Evolutionary conservation across 1,139 yeast species (phyloP).

Genomic region (Kazachstania sp.): DNA sequence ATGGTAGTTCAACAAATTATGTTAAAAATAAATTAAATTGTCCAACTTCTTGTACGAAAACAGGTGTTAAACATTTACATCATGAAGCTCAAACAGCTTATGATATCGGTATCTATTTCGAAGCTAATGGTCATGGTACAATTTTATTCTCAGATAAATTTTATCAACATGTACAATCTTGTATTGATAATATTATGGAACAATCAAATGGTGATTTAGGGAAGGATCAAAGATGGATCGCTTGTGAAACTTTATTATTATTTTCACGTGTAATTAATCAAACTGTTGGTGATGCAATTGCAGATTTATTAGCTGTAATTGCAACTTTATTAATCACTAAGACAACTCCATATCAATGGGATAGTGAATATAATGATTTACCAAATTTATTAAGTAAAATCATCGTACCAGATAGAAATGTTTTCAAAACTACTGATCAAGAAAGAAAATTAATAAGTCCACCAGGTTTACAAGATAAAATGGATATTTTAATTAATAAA

Average conservation of each 20-base stretch:
- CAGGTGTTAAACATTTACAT: slow-evolving; percentile 95
- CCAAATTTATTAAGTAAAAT: slow-evolving; percentile 82
- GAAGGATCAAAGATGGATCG: slow-evolving; percentile 18
- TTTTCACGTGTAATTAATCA: slow-evolving; percentile 76
- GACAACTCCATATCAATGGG: slow-evolving; percentile 65
- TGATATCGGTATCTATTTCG: slow-evolving; percentile 91
- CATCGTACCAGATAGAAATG: slow-evolving; percentile 69
- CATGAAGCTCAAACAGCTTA: slow-evolving; percentile 74
- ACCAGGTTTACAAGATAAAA: slow-evolving; percentile 61
- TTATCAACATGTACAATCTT: slow-evolving; percentile 19
- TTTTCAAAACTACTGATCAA: slow-evolving; percentile 81
- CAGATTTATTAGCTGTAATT: slow-evolving; percentile 75
- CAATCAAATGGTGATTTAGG: background rate
- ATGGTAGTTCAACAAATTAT: slow-evolving; percentile 80
- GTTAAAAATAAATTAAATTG: slow-evolving; percentile 52
- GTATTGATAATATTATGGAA: background rate
- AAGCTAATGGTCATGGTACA: slow-evolving; percentile 99
- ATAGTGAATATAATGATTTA: slow-evolving; percentile 65
- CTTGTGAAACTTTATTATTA: slow-evolving; percentile 46
- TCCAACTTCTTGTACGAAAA: slow-evolving; percentile 84
- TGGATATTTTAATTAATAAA: slow-evolving; percentile 55
- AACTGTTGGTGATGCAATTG: slow-evolving; percentile 94
- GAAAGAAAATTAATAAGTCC: slow-evolving; percentile 79
- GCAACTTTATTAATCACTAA: slow-evolving; percentile 52
- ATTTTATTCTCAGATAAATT: slow-evolving; percentile 67